Evolutionary conservation across 208 protist species (phyloP).

Genomic region (Borovskyia barvae): DNA sequence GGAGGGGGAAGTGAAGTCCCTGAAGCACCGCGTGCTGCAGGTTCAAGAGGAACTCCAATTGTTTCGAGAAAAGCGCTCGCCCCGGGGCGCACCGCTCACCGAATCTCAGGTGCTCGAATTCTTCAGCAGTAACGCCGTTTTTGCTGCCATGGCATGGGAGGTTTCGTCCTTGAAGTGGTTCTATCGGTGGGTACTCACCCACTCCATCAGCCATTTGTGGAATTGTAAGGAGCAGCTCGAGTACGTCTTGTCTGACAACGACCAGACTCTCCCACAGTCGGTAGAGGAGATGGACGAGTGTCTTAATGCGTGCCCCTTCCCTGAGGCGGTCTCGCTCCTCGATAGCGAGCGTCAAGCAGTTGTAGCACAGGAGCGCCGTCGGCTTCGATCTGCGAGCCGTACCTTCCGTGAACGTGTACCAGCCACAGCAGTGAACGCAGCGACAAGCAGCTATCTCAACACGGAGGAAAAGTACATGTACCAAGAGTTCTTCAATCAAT

Average conservation of each 20-base stretch:
- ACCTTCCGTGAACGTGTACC: slow-evolving; percentile 64
- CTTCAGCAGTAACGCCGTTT: slow-evolving; percentile 41
- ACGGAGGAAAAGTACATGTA: slow-evolving; percentile 85
- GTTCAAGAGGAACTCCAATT: slow-evolving; percentile 55
- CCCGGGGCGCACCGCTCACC: slow-evolving; percentile 9
- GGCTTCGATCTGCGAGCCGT: slow-evolving; percentile 65
- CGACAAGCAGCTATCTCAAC: slow-evolving; percentile 69
- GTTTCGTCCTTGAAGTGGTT: slow-evolving; percentile 81
- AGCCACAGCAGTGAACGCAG: slow-evolving; percentile 44
- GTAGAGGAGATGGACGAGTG: slow-evolving; percentile 53
- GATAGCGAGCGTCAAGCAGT: slow-evolving; percentile 66
- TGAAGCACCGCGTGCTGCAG: slow-evolving; percentile 51
- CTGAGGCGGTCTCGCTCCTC: slow-evolving; percentile 53
- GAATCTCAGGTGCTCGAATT: slow-evolving; percentile 45
- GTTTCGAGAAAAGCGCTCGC: slow-evolving; percentile 19
- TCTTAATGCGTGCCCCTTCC: slow-evolving; percentile 44
- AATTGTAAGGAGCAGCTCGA: slow-evolving; percentile 76
- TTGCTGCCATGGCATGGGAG: slow-evolving; percentile 65
- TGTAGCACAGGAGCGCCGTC: slow-evolving; percentile 67
- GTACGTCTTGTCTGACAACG: slow-evolving; percentile 66
- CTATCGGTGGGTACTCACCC: slow-evolving; percentile 80
- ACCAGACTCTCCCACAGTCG: slow-evolving; percentile 33
- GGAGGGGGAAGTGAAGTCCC: slow-evolving; percentile 42
- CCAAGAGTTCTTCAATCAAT: slow-evolving; percentile 85
- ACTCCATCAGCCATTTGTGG: slow-evolving; percentile 71